phyloP scores from a whole-genome alignment of 164 flowering plant species.

The Pachysandra terminalis region DNA sequence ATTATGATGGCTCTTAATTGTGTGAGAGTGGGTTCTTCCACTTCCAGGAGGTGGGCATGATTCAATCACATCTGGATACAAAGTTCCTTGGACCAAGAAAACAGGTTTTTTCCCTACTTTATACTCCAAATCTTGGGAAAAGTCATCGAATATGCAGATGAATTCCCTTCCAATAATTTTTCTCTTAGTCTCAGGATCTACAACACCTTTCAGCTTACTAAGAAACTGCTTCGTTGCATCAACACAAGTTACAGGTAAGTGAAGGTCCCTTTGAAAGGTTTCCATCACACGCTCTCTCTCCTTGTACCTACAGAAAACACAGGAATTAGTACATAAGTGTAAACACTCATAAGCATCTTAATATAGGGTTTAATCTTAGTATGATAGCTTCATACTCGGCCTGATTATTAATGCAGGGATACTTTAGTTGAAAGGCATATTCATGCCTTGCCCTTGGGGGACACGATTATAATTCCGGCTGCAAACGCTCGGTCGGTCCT shows the following conservation, averaged over 20 bases:
- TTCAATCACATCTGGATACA: conserved; percentile 98
- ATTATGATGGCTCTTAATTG: conserved; percentile 98
- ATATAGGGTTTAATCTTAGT: not conserved
- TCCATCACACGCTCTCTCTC: conserved; percentile 91
- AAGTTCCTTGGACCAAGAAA: conserved; percentile 92
- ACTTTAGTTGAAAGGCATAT: too few species aligned
- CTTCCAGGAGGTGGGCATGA: conserved; percentile 99
- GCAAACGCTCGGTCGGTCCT: too few species aligned
- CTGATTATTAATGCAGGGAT: too few species aligned
- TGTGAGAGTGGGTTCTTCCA: conserved; percentile 91
- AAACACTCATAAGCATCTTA: not conserved
- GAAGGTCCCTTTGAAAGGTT: conserved; percentile 82
- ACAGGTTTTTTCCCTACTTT: conserved; percentile 62
- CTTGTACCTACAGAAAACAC: conserved; percentile 51
- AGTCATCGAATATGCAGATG: conserved; percentile 72
- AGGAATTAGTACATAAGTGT: not conserved
- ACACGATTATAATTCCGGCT: too few species aligned
- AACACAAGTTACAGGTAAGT: conserved; percentile 86
- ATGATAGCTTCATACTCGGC: too few species aligned
- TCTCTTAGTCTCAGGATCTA: conserved; percentile 87
- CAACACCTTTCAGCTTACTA: conserved; percentile 76
- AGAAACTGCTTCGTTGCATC: conserved; percentile 83
- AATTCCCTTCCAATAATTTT: conserved; percentile 95
- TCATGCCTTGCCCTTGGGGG: too few species aligned
- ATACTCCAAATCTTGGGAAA: conserved; percentile 70